Evolutionary conservation across 768 basidiomycete species (phyloP), one percentile per base, ranked within the genome.

Genomic region (Psilocybe sp.): DNA sequence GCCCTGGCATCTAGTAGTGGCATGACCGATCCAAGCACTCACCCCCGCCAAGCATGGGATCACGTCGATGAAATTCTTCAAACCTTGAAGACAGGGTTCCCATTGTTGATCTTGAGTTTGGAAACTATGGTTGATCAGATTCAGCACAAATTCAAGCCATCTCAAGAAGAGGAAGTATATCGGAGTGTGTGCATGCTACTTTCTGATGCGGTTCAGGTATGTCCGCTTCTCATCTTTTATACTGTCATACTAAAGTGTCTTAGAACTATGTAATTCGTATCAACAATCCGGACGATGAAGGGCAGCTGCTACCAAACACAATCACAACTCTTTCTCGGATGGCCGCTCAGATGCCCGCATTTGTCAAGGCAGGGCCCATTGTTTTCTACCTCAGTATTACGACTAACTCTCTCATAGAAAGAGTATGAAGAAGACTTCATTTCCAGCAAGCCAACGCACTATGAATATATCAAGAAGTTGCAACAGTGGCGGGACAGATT

Each of bases 81-180:
- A 63, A 85, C 92, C 34, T 76, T 98, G 60, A 98, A 99, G 72
- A 97, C 96, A 0, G 87, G 92, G 0, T 97, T 95, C 76, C 97
- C 97, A 0, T 78, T 99, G 6, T 79, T 99, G 33, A 91, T 96
- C 28, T 74, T 98, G 16, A 97, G 93, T 49, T 77, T 99, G 77
- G 97, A 99, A 71, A 95, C 92, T 13, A 89, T 98, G 79, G 89
- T 95, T 4, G 97, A 99, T 57, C 94, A 98, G 68, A 89, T 99
- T 55, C 78, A 84, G 16, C 80, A 84, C 51, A 82, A 93, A 45
- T 96, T 98, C 73, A 96, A 97, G 65, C 82, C 89, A 2, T 77
- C 81, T 1, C 79, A 84, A 2, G 97, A 99, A 51, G 97, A 99
- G 68, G 95, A 98, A 56, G 85, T 94, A 6, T 98, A 98, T 69